Conservation (phyloP, 2,329 filamentous ascomycete genomes). For the Xylaria sp. region DNA sequence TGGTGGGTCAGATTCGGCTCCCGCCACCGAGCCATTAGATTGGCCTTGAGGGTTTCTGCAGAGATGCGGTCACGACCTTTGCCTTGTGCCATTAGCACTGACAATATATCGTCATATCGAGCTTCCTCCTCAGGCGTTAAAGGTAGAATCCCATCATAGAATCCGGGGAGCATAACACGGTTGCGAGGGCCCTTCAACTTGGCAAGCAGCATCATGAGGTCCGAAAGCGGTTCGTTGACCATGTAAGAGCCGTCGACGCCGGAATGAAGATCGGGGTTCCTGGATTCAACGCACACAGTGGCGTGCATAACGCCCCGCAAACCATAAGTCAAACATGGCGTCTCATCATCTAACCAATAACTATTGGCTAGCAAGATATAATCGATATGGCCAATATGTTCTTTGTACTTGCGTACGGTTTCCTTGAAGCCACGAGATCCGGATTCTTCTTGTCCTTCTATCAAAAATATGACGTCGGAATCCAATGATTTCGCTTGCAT, state of each 20-base stretch:
- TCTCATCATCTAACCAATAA: conserved; percentile 97
- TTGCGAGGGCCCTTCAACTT: conserved; percentile 83
- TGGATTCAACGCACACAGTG: conserved; percentile 85
- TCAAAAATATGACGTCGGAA: conserved; percentile 90
- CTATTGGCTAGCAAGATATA: conserved; percentile 96
- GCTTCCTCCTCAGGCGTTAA: conserved; percentile 77
- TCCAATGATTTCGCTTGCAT: conserved; percentile 81
- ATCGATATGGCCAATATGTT: conserved; percentile 86
- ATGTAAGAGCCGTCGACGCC: conserved; percentile 95
- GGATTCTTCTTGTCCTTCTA: conserved; percentile 96
- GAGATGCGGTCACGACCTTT: conserved; percentile 56
- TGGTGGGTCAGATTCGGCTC: conserved; percentile 95
- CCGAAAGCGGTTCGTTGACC: conserved; percentile 89
- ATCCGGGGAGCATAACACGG: conserved; percentile 81
- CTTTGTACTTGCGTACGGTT: conserved; percentile 79
- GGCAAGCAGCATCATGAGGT: conserved; percentile 82
- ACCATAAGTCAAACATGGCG: conserved; percentile 94
- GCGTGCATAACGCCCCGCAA: conserved; percentile 93
- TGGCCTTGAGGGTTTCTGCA: conserved; percentile 75
- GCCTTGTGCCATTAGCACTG: conserved; percentile 74
- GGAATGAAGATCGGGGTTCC: conserved; percentile 87
- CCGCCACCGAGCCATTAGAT: conserved; percentile 91
- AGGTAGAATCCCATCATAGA: conserved; percentile 83
- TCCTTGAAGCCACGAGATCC: conserved; percentile 90
- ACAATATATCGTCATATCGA: conserved; percentile 83